These are phyloP conservation scores for Leishmania tarentolae DNA, from an alignment of 208 protist genomes.

Conservation along the genomic window DNA sequence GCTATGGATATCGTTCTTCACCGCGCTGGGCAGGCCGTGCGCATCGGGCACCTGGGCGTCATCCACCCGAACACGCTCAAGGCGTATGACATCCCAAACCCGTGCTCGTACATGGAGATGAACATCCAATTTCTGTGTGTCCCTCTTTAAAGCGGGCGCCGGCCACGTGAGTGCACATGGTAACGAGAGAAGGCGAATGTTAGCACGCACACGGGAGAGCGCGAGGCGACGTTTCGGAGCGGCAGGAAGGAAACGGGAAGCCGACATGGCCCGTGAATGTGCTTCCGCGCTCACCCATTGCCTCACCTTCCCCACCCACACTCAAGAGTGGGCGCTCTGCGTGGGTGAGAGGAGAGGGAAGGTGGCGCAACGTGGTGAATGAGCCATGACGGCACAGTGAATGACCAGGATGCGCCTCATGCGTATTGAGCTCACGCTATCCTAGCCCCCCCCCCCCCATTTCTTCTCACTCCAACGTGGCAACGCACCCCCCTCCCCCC, in stretches of 20 bases:
- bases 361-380: no score
- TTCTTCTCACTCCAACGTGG: background rate
- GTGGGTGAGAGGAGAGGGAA: background rate
- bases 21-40: slow-evolving; percentile 50
- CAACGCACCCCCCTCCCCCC: background rate
- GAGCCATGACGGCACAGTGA: background rate
- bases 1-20: slow-evolving; percentile 86
- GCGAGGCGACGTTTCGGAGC: background rate
- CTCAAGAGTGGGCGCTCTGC: background rate
- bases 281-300: background rate
- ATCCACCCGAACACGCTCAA: slow-evolving; percentile 93
- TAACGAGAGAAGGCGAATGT: background rate
- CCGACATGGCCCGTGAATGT: background rate
- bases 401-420: background rate
- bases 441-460: background rate
- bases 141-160: background rate
- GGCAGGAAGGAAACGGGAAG: background rate
- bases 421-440: background rate
- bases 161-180: background rate
- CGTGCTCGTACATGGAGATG: slow-evolving; percentile 94
- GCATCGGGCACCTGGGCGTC: slow-evolving; percentile 84
- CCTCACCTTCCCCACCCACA: background rate
- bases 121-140: slow-evolving; percentile 87
- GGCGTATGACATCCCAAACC: slow-evolving; percentile 92
- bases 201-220: background rate